These are phyloP conservation scores for Hydnum rufescens DNA, from an alignment of 768 basidiomycete species.

Conservation along the genomic window DNA sequence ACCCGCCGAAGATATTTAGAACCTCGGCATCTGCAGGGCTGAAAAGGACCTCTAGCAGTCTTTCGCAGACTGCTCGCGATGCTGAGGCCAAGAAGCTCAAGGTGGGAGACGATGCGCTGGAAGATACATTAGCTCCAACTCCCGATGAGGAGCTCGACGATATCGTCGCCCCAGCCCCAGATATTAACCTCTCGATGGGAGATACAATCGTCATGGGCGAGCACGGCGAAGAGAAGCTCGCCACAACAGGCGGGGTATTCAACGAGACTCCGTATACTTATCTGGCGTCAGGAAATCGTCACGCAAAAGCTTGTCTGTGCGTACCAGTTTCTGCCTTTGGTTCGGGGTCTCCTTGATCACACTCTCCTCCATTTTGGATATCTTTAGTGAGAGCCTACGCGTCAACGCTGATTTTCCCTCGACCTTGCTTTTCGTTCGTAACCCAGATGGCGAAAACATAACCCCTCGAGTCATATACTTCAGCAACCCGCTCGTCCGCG, in stretches of 20 bases:
- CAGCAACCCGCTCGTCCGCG: slow-evolving; percentile 65
- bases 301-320: slow-evolving; percentile 54
- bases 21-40: neutral
- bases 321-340: slow-evolving; percentile 14
- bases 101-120: neutral
- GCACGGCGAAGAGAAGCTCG: neutral
- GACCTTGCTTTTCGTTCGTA: slow-evolving; percentile 67
- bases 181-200: neutral
- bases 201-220: neutral
- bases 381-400: slow-evolving; percentile 26
- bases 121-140: too few species aligned
- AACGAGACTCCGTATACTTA: slow-evolving; percentile 88
- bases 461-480: slow-evolving; percentile 59
- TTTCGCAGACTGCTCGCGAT: neutral
- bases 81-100: too few species aligned
- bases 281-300: slow-evolving; percentile 46
- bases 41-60: neutral
- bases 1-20: neutral
- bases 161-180: neutral
- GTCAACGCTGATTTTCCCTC: slow-evolving; percentile 51
- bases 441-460: slow-evolving; percentile 25
- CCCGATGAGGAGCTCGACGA: neutral
- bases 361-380: neutral
- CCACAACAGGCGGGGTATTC: slow-evolving; percentile 25
- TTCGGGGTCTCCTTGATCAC: neutral